Evolutionary conservation across 1,139 yeast species (phyloP).

Genomic region (Geotrichum reessii): DNA sequence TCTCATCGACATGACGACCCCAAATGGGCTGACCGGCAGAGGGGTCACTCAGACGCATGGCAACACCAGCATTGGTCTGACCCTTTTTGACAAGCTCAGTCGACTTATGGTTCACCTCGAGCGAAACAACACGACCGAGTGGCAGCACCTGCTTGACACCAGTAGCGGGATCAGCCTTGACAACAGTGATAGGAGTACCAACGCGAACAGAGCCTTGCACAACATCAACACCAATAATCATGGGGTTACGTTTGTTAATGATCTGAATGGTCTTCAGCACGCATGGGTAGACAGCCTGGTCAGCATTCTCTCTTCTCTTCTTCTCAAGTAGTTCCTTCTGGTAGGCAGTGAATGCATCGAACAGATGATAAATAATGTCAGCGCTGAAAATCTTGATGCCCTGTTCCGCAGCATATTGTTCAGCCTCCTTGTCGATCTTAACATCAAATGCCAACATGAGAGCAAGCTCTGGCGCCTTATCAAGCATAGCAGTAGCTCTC

Average conservation of each 20-base stretch:
- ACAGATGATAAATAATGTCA: conserved; percentile 91
- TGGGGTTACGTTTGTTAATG: conserved; percentile 97
- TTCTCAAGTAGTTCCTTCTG: conserved; percentile 82
- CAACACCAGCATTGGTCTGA: conserved; percentile 95
- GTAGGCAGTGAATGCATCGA: conserved; percentile 90
- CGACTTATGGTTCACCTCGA: conserved; percentile 92
- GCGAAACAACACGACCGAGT: conserved; percentile 78
- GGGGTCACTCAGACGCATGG: conserved; percentile 83
- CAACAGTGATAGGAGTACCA: conserved; percentile 96
- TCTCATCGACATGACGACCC: conserved; percentile 98
- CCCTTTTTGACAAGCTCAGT: conserved; percentile 80
- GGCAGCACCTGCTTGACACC: conserved; percentile 67
- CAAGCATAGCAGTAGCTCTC: conserved; percentile 96
- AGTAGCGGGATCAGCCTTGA: conserved; percentile 79
- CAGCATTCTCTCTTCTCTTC: conserved; percentile 84
- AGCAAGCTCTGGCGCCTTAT: conserved; percentile 91
- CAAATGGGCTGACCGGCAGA: conserved; percentile 91
- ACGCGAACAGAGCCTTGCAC: conserved; percentile 80
- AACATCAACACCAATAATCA: conserved; percentile 98
- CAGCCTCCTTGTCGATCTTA: conserved; percentile 94
- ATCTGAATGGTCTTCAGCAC: conserved; percentile 91
- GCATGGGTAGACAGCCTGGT: conserved; percentile 90
- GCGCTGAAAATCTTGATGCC: conserved; percentile 90
- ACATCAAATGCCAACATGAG: conserved; percentile 98
- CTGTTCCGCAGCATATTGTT: conserved; percentile 92